A percentile compares a stretch with the other conserved stretches of the same genome.
These are phyloP conservation scores for Xanthoconium separans DNA, from an alignment of 1,284 basidiomycete genomes.

Conservation along the genomic window DNA sequence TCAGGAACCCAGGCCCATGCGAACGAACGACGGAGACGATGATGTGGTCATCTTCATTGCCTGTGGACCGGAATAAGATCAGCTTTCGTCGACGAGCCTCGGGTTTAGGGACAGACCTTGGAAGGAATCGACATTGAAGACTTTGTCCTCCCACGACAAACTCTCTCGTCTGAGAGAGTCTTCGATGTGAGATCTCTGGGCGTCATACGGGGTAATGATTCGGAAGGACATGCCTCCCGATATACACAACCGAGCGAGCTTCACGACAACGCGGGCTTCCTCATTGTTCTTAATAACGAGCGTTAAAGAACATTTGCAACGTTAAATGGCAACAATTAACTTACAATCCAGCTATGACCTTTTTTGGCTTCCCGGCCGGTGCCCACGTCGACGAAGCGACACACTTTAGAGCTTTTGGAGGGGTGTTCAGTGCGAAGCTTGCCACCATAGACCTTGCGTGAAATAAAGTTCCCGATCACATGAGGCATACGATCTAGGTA, in stretches of 20 bases:
- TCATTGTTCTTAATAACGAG: constrained; percentile 16
- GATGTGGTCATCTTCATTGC: constrained; percentile 48
- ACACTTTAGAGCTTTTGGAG: constrained; percentile 5
- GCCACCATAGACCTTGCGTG: constrained; percentile 40
- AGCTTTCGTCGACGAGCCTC: constrained; percentile 22
- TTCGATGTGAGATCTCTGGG: constrained; percentile 56
- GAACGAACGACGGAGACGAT: constrained; percentile 62
- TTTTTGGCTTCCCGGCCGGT: constrained; percentile 22
- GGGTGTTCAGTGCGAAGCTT: constrained; percentile 25
- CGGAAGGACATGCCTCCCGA: constrained; percentile 15
- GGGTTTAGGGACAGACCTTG: constrained; percentile 44
- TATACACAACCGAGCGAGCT: constrained; percentile 19
- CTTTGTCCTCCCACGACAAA: constrained; percentile 53
- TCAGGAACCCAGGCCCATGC: constrained; percentile 46
- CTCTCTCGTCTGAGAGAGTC: constrained; percentile 39
- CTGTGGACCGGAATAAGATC: constrained; percentile 16
- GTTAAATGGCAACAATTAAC: not conserved
- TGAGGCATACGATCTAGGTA: constrained; percentile 51
- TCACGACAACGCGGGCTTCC: constrained; percentile 27
- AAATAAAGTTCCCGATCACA: constrained; percentile 48
- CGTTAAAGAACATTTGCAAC: not conserved
- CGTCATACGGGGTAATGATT: constrained; percentile 53
- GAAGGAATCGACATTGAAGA: constrained; percentile 65
- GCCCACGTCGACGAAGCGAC: constrained; percentile 31
- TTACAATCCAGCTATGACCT: constrained; percentile 30